A percentile compares a stretch with the other conserved stretches of the same genome.
Evolutionary conservation across 345 rosid species (phyloP).

Genomic region (Turnera subulata): DNA sequence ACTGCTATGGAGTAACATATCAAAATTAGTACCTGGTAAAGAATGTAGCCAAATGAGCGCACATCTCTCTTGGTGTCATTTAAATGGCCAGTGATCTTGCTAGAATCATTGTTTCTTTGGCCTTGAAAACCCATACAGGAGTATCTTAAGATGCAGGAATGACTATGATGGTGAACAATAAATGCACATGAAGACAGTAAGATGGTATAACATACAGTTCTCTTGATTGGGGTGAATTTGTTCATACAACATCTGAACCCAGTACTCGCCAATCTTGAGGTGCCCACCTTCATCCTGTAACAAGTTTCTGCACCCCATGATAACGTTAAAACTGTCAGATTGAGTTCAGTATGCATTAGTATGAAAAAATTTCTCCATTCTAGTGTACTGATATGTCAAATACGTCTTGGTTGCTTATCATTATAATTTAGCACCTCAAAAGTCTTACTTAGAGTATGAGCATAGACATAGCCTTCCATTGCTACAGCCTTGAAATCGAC

Average conservation of each 20-base stretch:
- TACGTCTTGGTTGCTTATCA: no score
- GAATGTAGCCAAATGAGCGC: conserved; percentile 34
- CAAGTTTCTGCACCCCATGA: conserved; percentile 40
- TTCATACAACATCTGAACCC: conserved; percentile 54
- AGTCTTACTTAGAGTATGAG: background rate
- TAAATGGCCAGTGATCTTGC: conserved; percentile 13
- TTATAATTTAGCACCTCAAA: background rate
- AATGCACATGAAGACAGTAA: no score
- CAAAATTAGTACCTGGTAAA: conserved; percentile 38
- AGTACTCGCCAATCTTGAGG: conserved; percentile 59
- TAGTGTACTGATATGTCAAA: no score
- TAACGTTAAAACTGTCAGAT: no score
- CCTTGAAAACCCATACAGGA: conserved; percentile 21
- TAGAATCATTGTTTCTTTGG: conserved; percentile 27
- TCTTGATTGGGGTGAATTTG: conserved; percentile 44
- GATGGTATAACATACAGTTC: conserved; percentile 20
- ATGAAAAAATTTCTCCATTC: no score
- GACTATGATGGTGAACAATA: no score
- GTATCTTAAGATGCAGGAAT: conserved; percentile 2
- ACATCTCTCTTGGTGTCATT: conserved; percentile 38
- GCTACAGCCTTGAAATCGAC: no score
- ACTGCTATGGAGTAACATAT: no score
- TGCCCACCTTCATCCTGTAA: conserved; percentile 53
- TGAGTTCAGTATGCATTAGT: no score
- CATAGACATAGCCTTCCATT: background rate